These are phyloP conservation scores for Stagonosporopsis cucurbitacearum DNA, from an alignment of 2,329 filamentous ascomycete genomes.

Conservation along the genomic window DNA sequence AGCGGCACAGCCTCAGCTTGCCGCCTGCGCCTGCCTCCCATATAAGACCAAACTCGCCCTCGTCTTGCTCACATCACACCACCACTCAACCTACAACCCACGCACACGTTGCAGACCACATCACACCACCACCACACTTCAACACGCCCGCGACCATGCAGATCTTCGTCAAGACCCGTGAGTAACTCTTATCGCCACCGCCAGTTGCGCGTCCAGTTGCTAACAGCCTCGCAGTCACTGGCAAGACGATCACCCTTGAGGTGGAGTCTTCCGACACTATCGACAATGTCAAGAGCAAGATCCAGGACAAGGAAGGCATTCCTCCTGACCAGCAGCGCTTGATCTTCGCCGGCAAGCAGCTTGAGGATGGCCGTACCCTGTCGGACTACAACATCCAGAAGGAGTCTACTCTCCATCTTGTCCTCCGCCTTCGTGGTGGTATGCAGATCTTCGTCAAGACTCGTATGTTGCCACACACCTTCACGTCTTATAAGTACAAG, in stretches of 20 bases:
- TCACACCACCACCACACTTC: conserved; percentile 17
- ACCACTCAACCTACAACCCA: conserved; percentile 15
- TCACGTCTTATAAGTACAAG: conserved; percentile 25
- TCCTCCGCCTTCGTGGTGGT: conserved; percentile 73
- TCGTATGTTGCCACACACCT: conserved; percentile 39
- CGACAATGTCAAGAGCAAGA: conserved; percentile 97
- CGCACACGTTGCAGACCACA: conserved; percentile 15
- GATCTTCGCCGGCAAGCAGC: conserved; percentile 96
- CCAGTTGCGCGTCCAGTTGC: conserved; percentile 29
- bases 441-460: conserved; percentile 71
- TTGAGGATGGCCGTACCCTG: conserved; percentile 91
- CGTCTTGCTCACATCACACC: conserved; percentile 20
- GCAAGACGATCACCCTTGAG: conserved; percentile 72
- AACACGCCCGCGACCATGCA: conserved; percentile 67
- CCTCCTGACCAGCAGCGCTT: conserved; percentile 96
- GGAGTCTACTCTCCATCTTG: conserved; percentile 73
- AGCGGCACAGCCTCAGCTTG: conserved; percentile 47
- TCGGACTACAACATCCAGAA: conserved; percentile 97
- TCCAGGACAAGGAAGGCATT: conserved; percentile 97
- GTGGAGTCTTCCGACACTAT: conserved; percentile 82
- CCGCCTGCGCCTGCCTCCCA: conserved; percentile 36
- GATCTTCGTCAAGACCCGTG: conserved; percentile 97
- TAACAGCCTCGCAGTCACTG: conserved; percentile 60
- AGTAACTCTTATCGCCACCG: conserved; percentile 54
- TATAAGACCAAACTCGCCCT: conserved; percentile 38